Percentiles rank a stretch among this genome's conserved stretches.
Evolutionary conservation across 176 grass and related monocot species (phyloP).

Genomic region (Puya raimondii): DNA sequence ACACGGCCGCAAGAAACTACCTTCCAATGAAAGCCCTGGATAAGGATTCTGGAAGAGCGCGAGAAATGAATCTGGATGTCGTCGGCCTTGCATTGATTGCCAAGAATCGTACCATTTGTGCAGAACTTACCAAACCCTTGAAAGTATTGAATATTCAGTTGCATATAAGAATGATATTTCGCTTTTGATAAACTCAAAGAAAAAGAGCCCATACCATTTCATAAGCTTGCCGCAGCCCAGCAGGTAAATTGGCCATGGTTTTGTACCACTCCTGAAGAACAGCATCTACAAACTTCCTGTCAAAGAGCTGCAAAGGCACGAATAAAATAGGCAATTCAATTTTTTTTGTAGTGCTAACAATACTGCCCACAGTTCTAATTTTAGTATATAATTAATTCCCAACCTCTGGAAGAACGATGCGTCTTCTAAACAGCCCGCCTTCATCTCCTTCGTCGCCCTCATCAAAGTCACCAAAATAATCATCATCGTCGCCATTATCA

Average conservation of each 20-base stretch:
- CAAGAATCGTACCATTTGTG: conserved; percentile 80
- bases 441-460: conserved; percentile 79
- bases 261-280: conserved; percentile 97
- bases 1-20: conserved; percentile 30
- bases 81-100: conserved; percentile 85
- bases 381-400: conserved; percentile 25
- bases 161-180: background rate
- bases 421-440: conserved; percentile 76
- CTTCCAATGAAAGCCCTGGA: conserved; percentile 93
- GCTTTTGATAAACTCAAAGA: background rate
- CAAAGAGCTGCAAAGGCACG: conserved; percentile 58
- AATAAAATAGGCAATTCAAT: conserved; percentile 1
- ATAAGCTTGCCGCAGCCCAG: conserved; percentile 79
- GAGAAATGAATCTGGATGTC: conserved; percentile 59
- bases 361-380: conserved; percentile 4
- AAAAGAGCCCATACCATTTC: conserved; percentile 55
- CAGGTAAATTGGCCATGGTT: conserved; percentile 76
- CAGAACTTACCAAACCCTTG: conserved; percentile 91
- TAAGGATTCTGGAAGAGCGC: conserved; percentile 68
- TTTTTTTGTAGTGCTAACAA: background rate
- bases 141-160: conserved; percentile 26
- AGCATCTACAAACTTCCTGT: conserved; percentile 89
- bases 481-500: conserved; percentile 93
- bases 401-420: conserved; percentile 81
- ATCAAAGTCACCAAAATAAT: conserved; percentile 97